Base-by-base conservation (phyloP, 2,329 filamentous ascomycete genomes). In the Blastomyces parvus region DNA sequence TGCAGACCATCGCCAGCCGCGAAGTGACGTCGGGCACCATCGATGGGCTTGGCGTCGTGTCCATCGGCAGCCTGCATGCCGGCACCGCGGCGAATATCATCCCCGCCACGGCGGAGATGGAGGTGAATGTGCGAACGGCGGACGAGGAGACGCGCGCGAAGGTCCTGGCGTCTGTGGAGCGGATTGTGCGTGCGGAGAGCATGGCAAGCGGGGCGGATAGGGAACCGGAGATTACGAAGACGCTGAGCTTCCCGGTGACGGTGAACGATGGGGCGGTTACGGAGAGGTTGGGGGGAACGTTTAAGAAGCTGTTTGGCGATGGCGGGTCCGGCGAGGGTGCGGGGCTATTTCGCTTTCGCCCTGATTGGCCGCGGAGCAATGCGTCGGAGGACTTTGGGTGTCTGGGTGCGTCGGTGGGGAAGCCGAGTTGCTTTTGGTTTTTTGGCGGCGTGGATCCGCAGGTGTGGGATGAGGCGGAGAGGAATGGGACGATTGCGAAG, bases 81-180 rank as follows among this genome's bases (percentile, higher is more conserved):
- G 84, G 84, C 1, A 79, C 83, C 65, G 79, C 82, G 0, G 84
- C 85, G 70, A 87, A 86, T 67, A 80, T 87, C 62, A 86, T 87
- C 61, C 76, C 82, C 0, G 82, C 83, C 61, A 70, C 77, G 17
- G 84, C 84, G 0, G 76, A 80, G 59, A 74, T 87, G 4, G 81
- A 81, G 14, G 70, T 87, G 48, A 81, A 86, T 68, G 78, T 85
- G 4, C 77, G 84, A 33, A 77, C 80, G 27, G 77, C 79, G 2
- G 76, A 75, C 11, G 69, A 76, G 0, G 72, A 76, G 33, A 82
- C 79, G 1, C 77, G 84, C 8, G 71, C 79, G 4, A 74, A 76
- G 60, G 77, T 85, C 0, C 69, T 84, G 2, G 70, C 71, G 6
- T 76, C 76, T 25, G 77, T 86, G 14, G 70, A 76, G 56, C 77